Percentiles rank a stretch among this genome's conserved stretches.
Conservation (phyloP, 2,329 filamentous ascomycete genomes). For the Fusarium haematococcum region DNA sequence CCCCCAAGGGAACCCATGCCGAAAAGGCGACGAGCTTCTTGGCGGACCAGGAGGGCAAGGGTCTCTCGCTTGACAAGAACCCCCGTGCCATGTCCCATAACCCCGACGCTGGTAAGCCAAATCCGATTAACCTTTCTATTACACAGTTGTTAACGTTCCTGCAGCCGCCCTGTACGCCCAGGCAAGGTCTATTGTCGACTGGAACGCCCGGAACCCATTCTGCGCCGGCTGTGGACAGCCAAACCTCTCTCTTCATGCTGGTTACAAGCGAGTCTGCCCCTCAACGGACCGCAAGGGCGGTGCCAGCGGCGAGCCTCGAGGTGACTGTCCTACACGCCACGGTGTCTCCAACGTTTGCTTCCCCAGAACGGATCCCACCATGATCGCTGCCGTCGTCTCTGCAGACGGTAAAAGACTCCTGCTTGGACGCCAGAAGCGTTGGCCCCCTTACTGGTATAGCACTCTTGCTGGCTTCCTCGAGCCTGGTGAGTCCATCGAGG, state of each 20-base stretch:
- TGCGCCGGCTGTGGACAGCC: conserved; percentile 89
- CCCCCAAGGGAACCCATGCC: conserved; percentile 73
- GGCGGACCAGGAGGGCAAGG: conserved; percentile 61
- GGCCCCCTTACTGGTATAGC: conserved; percentile 87
- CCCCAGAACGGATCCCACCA: conserved; percentile 91
- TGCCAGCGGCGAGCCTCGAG: conserved; percentile 63
- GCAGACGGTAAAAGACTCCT: conserved; percentile 81
- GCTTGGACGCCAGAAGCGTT: conserved; percentile 86
- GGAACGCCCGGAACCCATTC: conserved; percentile 93
- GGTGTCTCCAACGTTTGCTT: conserved; percentile 93
- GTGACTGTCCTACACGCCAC: conserved; percentile 82
- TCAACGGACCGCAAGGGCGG: conserved; percentile 71
- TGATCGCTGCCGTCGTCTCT: conserved; percentile 94
- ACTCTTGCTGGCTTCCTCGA: conserved; percentile 90
- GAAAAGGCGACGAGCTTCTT: conserved; percentile 68
- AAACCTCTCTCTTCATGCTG: conserved; percentile 82
- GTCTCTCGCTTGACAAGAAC: conserved; percentile 74
- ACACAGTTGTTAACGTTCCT: conserved; percentile 19
- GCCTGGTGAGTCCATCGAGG: conserved; percentile 86
- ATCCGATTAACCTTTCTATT: neutral
- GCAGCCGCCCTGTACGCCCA: conserved; percentile 91
- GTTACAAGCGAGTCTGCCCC: conserved; percentile 84
- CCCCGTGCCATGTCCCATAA: conserved; percentile 71
- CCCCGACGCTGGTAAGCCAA: conserved; percentile 68
- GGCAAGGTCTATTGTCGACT: conserved; percentile 88